Evolutionary conservation across 192 early-diverging fungal species (phyloP).

Genomic region (Backusella tuberculispora): DNA sequence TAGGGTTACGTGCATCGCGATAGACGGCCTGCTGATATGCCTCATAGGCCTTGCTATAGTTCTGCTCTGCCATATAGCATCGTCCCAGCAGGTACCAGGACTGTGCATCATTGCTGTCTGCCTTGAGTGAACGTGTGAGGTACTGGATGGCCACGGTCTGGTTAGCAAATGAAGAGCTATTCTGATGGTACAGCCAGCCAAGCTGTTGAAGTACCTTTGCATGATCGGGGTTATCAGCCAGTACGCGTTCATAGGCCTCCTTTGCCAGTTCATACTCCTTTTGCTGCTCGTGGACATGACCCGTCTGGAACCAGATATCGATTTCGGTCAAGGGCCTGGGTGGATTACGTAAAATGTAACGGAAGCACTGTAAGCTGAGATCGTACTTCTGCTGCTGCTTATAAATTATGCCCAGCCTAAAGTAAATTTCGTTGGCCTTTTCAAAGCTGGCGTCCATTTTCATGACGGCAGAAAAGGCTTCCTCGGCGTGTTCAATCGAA

Average conservation of each 20-base stretch:
- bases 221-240: slow-evolving; percentile 88
- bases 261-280: slow-evolving; percentile 81
- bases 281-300: slow-evolving; percentile 94
- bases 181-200: slow-evolving; percentile 94
- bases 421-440: slow-evolving; percentile 97
- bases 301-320: slow-evolving; percentile 98
- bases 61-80: slow-evolving; percentile 94
- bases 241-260: slow-evolving; percentile 91
- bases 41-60: slow-evolving; percentile 95
- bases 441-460: slow-evolving; percentile 96
- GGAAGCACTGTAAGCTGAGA: slow-evolving; percentile 85
- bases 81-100: slow-evolving; percentile 95
- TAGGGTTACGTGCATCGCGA: slow-evolving; percentile 90
- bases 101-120: slow-evolving; percentile 87
- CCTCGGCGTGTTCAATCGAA: slow-evolving; percentile 95
- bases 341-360: slow-evolving; percentile 83
- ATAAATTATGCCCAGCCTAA: slow-evolving; percentile 97
- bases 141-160: slow-evolving; percentile 83
- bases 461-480: slow-evolving; percentile 94
- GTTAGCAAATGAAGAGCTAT: slow-evolving; percentile 79
- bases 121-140: slow-evolving; percentile 82
- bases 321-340: slow-evolving; percentile 90
- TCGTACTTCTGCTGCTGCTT: slow-evolving; percentile 86
- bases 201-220: slow-evolving; percentile 96
- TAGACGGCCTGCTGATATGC: slow-evolving; percentile 97